A percentile compares a stretch with the other conserved stretches of the same genome.
These are phyloP conservation scores for Cercophora samala DNA, from an alignment of 495 filamentous ascomycete species.

Conservation along the genomic window DNA sequence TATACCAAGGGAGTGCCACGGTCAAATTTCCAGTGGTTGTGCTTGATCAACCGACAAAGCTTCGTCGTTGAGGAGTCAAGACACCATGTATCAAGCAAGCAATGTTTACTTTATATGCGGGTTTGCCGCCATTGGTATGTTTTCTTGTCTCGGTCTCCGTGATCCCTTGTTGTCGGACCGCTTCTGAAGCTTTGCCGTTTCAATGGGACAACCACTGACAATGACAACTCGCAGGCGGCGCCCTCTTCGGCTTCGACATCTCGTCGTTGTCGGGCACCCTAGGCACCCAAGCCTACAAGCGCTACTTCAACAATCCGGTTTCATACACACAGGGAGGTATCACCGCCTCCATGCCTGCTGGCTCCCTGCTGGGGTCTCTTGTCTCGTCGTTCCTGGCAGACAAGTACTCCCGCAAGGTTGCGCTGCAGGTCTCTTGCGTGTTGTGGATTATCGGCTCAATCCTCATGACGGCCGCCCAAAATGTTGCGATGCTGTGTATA, in stretches of 20 bases:
- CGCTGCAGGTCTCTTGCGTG: slow-evolving; percentile 65
- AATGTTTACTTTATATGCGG: slow-evolving; percentile 63
- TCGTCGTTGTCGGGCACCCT: slow-evolving; percentile 66
- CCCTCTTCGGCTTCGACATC: slow-evolving; percentile 73
- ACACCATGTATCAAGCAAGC: slow-evolving; percentile 43
- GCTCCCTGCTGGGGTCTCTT: slow-evolving; percentile 70
- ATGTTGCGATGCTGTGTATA: slow-evolving; percentile 60
- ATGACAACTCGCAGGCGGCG: slow-evolving; percentile 47
- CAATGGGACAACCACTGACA: not conserved
- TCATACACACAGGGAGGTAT: slow-evolving; percentile 61
- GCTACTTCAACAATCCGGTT: slow-evolving; percentile 56
- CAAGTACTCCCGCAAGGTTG: slow-evolving; percentile 61
- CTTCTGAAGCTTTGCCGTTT: not conserved
- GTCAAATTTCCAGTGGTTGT: not conserved
- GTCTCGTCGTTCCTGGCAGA: slow-evolving; percentile 65
- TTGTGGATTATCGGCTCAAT: slow-evolving; percentile 70
- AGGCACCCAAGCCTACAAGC: slow-evolving; percentile 58
- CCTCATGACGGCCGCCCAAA: slow-evolving; percentile 58
- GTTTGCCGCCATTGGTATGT: slow-evolving; percentile 62
- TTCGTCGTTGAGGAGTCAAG: not conserved
- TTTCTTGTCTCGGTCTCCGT: not conserved
- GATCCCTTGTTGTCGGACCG: not conserved
- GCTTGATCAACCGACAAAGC: not conserved
- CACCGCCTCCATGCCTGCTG: slow-evolving; percentile 69
- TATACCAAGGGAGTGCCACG: not conserved